Evolutionary conservation across 768 basidiomycete species (phyloP).

Genomic region (Pisolithus sp.): DNA sequence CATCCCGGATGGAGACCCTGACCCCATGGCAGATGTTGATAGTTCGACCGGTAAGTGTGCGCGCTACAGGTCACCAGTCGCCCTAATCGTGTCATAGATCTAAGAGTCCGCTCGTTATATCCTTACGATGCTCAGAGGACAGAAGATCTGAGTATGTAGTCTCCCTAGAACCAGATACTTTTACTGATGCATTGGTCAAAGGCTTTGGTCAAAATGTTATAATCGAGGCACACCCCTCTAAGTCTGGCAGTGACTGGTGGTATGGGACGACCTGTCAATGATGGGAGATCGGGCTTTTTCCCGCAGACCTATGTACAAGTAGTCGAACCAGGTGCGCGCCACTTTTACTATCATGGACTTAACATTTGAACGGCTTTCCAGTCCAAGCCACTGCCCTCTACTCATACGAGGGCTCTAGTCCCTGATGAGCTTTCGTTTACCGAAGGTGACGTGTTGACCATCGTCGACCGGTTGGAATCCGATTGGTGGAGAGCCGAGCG

Average conservation of each 20-base stretch:
- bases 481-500: conserved; percentile 98
- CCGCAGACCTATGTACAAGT: conserved; percentile 83
- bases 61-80: neutral
- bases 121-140: conserved; percentile 78
- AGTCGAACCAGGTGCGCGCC: conserved; percentile 48
- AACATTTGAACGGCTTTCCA: conserved; percentile 16
- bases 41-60: conserved; percentile 45
- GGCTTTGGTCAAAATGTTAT: conserved; percentile 78
- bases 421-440: conserved; percentile 83
- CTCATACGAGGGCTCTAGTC: conserved; percentile 58
- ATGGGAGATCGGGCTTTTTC: conserved; percentile 77
- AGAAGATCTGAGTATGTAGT: conserved; percentile 76
- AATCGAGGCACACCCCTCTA: conserved; percentile 79
- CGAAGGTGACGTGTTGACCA: conserved; percentile 70
- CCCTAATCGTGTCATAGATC: conserved; percentile 37
- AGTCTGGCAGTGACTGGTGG: conserved; percentile 88
- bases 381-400: conserved; percentile 77
- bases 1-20: conserved; percentile 33
- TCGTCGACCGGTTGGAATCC: conserved; percentile 77
- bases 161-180: neutral
- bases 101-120: conserved; percentile 77
- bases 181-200: conserved; percentile 24
- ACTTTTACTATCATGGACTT: conserved; percentile 1
- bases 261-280: conserved; percentile 65
- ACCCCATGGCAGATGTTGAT: conserved; percentile 71